A percentile compares a stretch with the other conserved stretches of the same genome.
Evolutionary conservation across 768 basidiomycete genomes (phyloP).

Genomic region (Trametopsis cervina): DNA sequence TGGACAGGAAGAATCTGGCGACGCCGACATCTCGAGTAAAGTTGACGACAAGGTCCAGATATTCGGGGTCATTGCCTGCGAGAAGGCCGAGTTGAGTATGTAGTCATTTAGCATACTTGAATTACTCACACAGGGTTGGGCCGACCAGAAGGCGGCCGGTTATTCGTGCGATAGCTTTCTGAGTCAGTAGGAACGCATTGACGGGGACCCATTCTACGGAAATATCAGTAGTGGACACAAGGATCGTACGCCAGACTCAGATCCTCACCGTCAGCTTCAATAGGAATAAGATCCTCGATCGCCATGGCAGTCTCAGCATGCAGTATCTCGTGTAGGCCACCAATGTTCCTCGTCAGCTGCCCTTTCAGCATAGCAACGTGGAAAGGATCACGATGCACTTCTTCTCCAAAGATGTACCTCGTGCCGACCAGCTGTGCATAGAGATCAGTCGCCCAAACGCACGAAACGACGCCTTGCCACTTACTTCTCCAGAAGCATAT

Average conservation of each 20-base stretch:
- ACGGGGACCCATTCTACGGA: conserved; percentile 6
- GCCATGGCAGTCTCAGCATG: conserved; percentile 13
- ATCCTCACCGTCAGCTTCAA: conserved; percentile 4
- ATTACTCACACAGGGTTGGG: conserved; percentile 32
- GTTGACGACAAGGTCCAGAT: conserved; percentile 25
- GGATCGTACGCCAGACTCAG: background rate
- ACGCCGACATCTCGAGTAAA: conserved; percentile 24
- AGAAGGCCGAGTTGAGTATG: background rate
- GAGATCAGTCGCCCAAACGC: background rate
- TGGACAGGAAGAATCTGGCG: conserved; percentile 14
- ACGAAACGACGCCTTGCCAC: background rate
- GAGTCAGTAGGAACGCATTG: conserved; percentile 13
- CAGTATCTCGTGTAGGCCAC: conserved; percentile 17
- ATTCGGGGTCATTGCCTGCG: conserved; percentile 34
- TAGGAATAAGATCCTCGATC: conserved; percentile 15
- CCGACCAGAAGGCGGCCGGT: conserved; percentile 45
- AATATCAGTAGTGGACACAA: background rate
- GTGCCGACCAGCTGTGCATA: background rate
- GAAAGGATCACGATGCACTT: conserved; percentile 1
- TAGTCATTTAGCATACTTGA: background rate
- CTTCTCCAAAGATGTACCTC: conserved; percentile 4
- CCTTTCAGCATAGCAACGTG: conserved; percentile 6
- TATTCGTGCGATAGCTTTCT: conserved; percentile 31
- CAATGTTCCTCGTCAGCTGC: conserved; percentile 6
- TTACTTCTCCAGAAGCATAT: conserved; percentile 36